Percentiles rank a stretch among this genome's conserved stretches.
Evolutionary conservation across 2,329 filamentous ascomycete species (phyloP).

Genomic region (Neospermospora avenae): DNA sequence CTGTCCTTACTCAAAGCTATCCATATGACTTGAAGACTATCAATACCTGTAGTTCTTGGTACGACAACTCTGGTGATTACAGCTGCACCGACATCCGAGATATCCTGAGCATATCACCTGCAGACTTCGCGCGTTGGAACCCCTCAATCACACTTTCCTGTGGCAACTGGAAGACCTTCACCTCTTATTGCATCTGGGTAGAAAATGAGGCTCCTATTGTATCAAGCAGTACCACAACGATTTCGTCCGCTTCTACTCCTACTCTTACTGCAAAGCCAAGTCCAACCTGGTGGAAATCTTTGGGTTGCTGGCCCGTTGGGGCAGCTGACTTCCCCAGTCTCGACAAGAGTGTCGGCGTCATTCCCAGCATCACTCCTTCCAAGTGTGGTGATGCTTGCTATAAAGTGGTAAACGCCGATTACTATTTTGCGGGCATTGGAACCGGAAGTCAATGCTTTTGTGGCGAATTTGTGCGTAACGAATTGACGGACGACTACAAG

Average conservation of each 20-base stretch:
- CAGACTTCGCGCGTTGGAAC: neutral
- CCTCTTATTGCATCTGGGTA: neutral
- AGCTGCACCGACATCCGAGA: neutral
- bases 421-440: neutral
- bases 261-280: neutral
- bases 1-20: neutral
- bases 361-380: neutral
- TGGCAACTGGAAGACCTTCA: neutral
- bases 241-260: neutral
- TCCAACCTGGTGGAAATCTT: neutral
- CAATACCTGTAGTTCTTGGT: neutral
- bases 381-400: neutral
- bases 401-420: neutral
- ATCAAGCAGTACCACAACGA: neutral
- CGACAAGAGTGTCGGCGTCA: neutral
- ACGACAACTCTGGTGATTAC: neutral
- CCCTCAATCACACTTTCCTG: neutral
- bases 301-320: neutral
- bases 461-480: neutral
- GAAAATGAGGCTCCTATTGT: neutral
- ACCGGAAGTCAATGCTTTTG: neutral
- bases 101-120: neutral
- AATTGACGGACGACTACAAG: neutral
- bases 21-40: neutral
- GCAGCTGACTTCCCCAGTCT: neutral